Conservation (phyloP, 1,139 yeast genomes). For the Pichia sp. region DNA sequence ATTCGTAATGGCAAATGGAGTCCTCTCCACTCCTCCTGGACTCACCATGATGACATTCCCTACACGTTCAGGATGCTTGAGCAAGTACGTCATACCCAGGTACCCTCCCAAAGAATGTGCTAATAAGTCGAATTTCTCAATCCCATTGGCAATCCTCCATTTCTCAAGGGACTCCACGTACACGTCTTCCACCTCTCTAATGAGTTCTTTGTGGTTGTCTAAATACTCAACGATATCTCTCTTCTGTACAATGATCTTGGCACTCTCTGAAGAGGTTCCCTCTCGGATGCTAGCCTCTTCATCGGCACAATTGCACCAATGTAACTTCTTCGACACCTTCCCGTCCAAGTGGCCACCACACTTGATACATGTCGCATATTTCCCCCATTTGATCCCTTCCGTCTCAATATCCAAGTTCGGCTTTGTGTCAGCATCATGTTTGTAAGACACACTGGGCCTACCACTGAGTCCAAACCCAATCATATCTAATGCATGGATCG, state of each 20-base stretch:
- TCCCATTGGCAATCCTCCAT: constrained; percentile 61
- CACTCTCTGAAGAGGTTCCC: constrained; percentile 1
- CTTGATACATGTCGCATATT: constrained; percentile 8
- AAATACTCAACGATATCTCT: constrained; percentile 23
- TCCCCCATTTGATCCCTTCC: constrained; percentile 14
- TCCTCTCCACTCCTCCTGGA: constrained; percentile 86
- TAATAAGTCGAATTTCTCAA: constrained; percentile 59
- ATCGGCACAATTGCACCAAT: constrained; percentile 14
- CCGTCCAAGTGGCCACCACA: constrained; percentile 17
- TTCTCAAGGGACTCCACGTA: constrained; percentile 76
- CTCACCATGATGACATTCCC: constrained; percentile 65
- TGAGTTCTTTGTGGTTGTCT: constrained; percentile 36
- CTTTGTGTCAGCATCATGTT: constrained; percentile 19
- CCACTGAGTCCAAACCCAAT: constrained; percentile 82
- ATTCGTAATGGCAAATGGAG: constrained; percentile 54
- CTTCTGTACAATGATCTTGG: constrained; percentile 13
- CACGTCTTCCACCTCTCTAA: constrained; percentile 58
- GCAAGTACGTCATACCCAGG: constrained; percentile 68
- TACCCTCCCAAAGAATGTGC: constrained; percentile 97
- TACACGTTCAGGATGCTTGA: constrained; percentile 65
- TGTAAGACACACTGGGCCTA: constrained; percentile 41
- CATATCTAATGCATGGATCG: constrained; percentile 70
- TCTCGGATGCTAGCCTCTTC: constrained; percentile 7
- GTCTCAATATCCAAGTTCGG: constrained; percentile 17
- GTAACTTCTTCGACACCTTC: constrained; percentile 4